phyloP scores from a whole-genome alignment of 2,329 filamentous ascomycete genomes.

The Metarhizium sp. region DNA sequence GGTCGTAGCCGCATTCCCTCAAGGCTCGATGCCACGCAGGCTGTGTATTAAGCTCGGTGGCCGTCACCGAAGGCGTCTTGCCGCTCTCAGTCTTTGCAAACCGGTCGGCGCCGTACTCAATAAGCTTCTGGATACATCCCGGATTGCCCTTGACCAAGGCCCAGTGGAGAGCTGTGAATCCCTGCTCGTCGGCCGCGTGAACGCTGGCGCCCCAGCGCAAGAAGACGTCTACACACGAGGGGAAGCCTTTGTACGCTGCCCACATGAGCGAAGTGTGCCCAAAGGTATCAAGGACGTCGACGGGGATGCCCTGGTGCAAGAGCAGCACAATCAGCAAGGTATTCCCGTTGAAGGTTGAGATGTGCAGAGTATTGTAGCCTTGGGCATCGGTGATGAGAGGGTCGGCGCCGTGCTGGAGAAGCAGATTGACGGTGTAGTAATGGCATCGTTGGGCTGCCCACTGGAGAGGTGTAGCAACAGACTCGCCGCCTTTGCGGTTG shows the following conservation, averaged over 20 bases:
- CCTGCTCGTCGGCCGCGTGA: slow-evolving; percentile 80
- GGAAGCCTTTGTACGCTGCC: slow-evolving; percentile 96
- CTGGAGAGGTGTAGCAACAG: slow-evolving; percentile 84
- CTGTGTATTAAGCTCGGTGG: slow-evolving; percentile 80
- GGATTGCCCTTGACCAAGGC: slow-evolving; percentile 87
- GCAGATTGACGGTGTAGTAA: slow-evolving; percentile 90
- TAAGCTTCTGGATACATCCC: slow-evolving; percentile 81
- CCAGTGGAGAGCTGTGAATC: slow-evolving; percentile 94
- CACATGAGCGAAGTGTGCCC: slow-evolving; percentile 97
- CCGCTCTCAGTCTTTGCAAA: slow-evolving; percentile 84
- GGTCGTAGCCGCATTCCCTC: slow-evolving; percentile 73
- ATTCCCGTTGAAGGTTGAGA: slow-evolving; percentile 95
- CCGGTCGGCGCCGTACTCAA: slow-evolving; percentile 91
- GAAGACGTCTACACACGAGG: slow-evolving; percentile 84
- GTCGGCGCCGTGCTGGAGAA: slow-evolving; percentile 86
- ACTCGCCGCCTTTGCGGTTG: slow-evolving; percentile 92
- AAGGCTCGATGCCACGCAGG: slow-evolving; percentile 76
- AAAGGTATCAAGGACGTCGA: slow-evolving; percentile 81
- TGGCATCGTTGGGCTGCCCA: slow-evolving; percentile 96
- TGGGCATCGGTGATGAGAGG: slow-evolving; percentile 87
- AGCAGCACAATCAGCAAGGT: slow-evolving; percentile 81
- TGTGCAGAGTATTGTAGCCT: slow-evolving; percentile 96
- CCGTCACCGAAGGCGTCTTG: slow-evolving; percentile 81
- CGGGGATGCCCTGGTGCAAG: slow-evolving; percentile 88
- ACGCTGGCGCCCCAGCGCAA: slow-evolving; percentile 93